A percentile compares a stretch with the other conserved stretches of the same genome.
These are phyloP conservation scores for Eutypa lata DNA, from an alignment of 2,329 filamentous ascomycete species.

Conservation along the genomic window DNA sequence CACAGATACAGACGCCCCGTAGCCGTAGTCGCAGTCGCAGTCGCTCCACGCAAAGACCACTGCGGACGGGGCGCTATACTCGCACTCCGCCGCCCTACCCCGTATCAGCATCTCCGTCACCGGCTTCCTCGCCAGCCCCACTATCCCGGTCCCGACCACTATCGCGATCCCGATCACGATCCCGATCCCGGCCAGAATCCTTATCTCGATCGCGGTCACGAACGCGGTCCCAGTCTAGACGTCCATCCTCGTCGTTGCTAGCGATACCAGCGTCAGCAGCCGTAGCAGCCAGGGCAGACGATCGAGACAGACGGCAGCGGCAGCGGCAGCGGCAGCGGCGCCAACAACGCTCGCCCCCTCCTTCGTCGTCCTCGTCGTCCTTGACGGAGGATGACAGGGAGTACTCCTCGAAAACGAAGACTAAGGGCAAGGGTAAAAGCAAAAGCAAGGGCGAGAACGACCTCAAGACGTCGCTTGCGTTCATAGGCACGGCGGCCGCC, in stretches of 20 bases:
- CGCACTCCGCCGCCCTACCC: not conserved
- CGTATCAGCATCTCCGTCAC: not conserved
- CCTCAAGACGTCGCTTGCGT: not conserved
- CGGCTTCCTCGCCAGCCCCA: not conserved
- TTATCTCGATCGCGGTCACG: not conserved
- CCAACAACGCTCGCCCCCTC: not conserved
- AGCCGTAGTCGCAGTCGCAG: not conserved
- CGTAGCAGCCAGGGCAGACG: no score
- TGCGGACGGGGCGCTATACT: not conserved
- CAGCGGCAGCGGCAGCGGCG: not conserved
- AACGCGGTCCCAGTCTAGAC: no score
- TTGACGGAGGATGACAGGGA: not conserved
- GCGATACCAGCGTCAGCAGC: no score
- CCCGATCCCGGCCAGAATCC: not conserved
- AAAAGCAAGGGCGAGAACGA: not conserved
- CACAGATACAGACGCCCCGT: not conserved
- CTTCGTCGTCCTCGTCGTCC: not conserved
- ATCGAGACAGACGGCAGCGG: not conserved
- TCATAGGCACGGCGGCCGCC: not conserved
- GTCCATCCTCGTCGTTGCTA: no score
- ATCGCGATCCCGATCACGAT: not conserved
- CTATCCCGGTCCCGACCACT: not conserved
- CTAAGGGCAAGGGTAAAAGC: not conserved
- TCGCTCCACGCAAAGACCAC: not conserved
- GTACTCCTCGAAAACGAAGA: not conserved